Evolutionary conservation across 352 stramenopile species (phyloP).

Genomic region (Phytophthora foliorum): DNA sequence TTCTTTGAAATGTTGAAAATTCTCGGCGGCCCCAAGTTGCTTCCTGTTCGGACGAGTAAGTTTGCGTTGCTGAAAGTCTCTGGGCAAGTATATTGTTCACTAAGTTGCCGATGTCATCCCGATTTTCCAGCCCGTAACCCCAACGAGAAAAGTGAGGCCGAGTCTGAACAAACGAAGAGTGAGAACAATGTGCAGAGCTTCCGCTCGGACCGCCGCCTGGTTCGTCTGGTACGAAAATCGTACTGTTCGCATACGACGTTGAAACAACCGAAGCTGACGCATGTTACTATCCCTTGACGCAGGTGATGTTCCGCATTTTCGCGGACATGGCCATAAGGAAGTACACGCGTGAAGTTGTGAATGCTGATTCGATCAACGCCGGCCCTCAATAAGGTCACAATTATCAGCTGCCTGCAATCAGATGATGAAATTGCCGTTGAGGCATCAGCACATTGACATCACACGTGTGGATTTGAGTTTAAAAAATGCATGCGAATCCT

Average conservation of each 20-base stretch:
- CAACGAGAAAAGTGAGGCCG: constrained; percentile 58
- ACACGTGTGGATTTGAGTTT: constrained; percentile 34
- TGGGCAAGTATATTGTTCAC: background rate
- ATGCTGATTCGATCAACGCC: constrained; percentile 20
- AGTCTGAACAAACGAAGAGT: constrained; percentile 67
- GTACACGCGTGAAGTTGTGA: constrained; percentile 60
- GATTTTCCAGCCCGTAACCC: constrained; percentile 47
- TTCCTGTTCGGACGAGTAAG: constrained; percentile 65
- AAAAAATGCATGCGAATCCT: constrained; percentile 24
- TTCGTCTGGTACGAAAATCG: constrained; percentile 60
- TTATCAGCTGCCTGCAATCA: constrained; percentile 1
- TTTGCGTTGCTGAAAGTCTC: background rate
- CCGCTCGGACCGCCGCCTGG: constrained; percentile 76
- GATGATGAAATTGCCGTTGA: constrained; percentile 14
- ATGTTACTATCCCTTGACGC: background rate
- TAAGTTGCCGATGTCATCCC: background rate
- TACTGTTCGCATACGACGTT: background rate
- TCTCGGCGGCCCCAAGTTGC: constrained; percentile 66
- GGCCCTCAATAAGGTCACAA: constrained; percentile 2
- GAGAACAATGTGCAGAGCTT: constrained; percentile 85
- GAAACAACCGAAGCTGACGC: background rate
- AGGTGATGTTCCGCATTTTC: constrained; percentile 80
- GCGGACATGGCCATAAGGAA: constrained; percentile 74
- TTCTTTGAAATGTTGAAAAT: constrained; percentile 74
- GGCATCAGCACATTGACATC: constrained; percentile 6